These are phyloP conservation scores for Pythium guiyangense DNA, from an alignment of 352 stramenopile genomes.

Conservation along the genomic window DNA sequence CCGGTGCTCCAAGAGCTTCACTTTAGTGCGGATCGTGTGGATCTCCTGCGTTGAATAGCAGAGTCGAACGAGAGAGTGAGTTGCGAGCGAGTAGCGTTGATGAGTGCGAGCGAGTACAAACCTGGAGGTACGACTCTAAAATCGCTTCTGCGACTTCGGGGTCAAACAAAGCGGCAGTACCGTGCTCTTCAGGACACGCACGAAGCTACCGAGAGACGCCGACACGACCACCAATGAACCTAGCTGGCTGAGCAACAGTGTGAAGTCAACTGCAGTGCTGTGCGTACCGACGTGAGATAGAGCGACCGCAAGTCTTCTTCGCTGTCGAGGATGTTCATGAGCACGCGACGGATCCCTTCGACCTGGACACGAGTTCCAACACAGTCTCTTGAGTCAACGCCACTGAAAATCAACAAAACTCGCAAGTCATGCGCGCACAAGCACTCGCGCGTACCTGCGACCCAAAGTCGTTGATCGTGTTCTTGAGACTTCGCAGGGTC, in stretches of 20 bases:
- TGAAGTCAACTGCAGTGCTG: too few relatives aligned
- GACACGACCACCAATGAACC: neutral
- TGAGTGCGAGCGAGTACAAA: neutral
- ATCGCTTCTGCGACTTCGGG: constrained; percentile 7
- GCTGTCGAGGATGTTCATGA: constrained; percentile 28
- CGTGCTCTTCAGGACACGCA: constrained; percentile 5
- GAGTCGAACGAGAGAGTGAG: too few relatives aligned
- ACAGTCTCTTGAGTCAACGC: neutral
- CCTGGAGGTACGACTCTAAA: constrained; percentile 10
- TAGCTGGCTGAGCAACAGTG: too few relatives aligned
- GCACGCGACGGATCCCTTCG: constrained; percentile 14
- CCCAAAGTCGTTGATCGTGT: constrained; percentile 31
- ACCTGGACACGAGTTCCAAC: constrained; percentile 4
- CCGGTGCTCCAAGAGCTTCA: constrained; percentile 54
- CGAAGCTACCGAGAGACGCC: constrained; percentile 14
- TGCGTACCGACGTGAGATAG: constrained; percentile 13
- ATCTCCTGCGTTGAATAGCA: too few relatives aligned
- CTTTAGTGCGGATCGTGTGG: constrained; percentile 63
- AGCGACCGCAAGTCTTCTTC: constrained; percentile 27
- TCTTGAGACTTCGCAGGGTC: constrained; percentile 26
- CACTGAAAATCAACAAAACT: neutral
- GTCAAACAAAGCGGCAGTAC: constrained; percentile 3
- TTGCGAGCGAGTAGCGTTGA: too few relatives aligned
- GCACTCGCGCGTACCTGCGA: constrained; percentile 13
- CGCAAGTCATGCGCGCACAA: neutral